These are phyloP conservation scores for Zarea fungicola DNA, from an alignment of 2,329 filamentous ascomycete genomes.

Conservation along the genomic window DNA sequence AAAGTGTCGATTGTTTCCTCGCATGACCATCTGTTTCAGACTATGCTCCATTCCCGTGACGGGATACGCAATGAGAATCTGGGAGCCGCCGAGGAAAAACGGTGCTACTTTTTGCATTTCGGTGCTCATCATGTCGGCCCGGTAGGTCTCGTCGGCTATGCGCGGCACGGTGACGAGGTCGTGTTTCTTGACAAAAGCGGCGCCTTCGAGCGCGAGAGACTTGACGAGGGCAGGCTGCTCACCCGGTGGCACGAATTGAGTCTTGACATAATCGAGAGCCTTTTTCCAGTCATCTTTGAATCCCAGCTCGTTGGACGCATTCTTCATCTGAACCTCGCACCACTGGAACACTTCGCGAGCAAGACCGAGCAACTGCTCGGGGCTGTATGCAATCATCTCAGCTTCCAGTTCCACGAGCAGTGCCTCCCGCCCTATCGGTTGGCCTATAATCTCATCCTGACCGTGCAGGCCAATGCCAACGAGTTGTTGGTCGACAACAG, in stretches of 20 bases:
- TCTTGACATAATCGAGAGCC: slow-evolving; percentile 53
- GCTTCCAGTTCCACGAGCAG: slow-evolving; percentile 47
- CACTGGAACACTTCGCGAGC: slow-evolving; percentile 47
- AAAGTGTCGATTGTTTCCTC: slow-evolving; percentile 54
- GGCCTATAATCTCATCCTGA: slow-evolving; percentile 48
- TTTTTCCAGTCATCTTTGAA: slow-evolving; percentile 44
- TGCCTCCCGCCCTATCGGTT: slow-evolving; percentile 49
- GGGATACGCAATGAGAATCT: slow-evolving; percentile 53
- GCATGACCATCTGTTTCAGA: slow-evolving; percentile 54
- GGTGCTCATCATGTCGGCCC: slow-evolving; percentile 53
- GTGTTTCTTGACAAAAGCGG: slow-evolving; percentile 46
- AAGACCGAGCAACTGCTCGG: slow-evolving; percentile 49
- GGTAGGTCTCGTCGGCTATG: slow-evolving; percentile 48
- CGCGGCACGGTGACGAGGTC: slow-evolving; percentile 51
- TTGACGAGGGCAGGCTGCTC: slow-evolving; percentile 48
- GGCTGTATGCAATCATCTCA: slow-evolving; percentile 54
- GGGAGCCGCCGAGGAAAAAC: slow-evolving; percentile 53
- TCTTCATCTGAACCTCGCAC: slow-evolving; percentile 51
- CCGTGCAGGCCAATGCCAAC: slow-evolving; percentile 39
- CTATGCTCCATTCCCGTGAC: slow-evolving; percentile 46
- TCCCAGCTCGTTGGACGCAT: slow-evolving; percentile 43
- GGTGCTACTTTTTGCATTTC: slow-evolving; percentile 49
- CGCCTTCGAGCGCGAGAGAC: slow-evolving; percentile 45
- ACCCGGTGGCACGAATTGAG: slow-evolving; percentile 47
- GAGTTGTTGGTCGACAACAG: slow-evolving; percentile 35